A percentile compares a stretch with the other conserved stretches of the same genome.
These are phyloP conservation scores for Purpureocillium takamizusanense DNA, from an alignment of 2,329 filamentous ascomycete genomes.

Conservation along the genomic window DNA sequence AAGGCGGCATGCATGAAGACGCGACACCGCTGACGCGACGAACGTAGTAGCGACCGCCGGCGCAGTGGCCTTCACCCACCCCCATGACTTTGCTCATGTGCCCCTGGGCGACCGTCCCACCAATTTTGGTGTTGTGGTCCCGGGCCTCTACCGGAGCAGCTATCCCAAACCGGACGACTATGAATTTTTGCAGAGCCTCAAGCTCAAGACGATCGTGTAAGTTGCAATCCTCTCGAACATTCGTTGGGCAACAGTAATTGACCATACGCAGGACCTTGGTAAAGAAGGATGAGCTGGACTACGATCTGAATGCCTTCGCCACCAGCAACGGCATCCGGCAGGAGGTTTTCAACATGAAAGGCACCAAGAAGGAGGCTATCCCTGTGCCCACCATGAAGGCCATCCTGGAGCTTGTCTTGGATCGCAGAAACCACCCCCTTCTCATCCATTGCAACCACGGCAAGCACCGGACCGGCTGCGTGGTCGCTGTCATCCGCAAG, in stretches of 20 bases:
- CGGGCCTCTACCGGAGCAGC: constrained; percentile 71
- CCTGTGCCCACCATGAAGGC: constrained; percentile 57
- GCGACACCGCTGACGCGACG: not conserved
- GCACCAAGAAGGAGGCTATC: constrained; percentile 78
- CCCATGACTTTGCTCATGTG: constrained; percentile 11
- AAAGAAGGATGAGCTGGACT: constrained; percentile 46
- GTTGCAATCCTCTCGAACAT: constrained; percentile 17
- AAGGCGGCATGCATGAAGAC: too few species aligned
- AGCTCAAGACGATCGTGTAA: constrained; percentile 73
- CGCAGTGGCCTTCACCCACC: constrained; percentile 2
- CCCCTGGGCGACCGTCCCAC: constrained; percentile 33
- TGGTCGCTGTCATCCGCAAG: constrained; percentile 72
- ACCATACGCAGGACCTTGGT: constrained; percentile 46
- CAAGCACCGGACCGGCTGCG: constrained; percentile 86
- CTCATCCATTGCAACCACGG: constrained; percentile 92
- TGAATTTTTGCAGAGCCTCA: constrained; percentile 55
- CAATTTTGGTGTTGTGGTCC: constrained; percentile 71
- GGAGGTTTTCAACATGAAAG: constrained; percentile 66
- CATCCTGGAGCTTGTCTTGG: constrained; percentile 63
- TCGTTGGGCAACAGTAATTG: constrained; percentile 1
- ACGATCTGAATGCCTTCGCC: constrained; percentile 54
- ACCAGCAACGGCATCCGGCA: constrained; percentile 59
- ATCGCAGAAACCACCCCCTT: constrained; percentile 67
- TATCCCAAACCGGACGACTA: constrained; percentile 68
- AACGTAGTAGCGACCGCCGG: not conserved